Percentiles rank a stretch among this genome's conserved stretches.
Evolutionary conservation across 495 filamentous ascomycete species (phyloP).

Genomic region (Annulohypoxylon moriforme): DNA sequence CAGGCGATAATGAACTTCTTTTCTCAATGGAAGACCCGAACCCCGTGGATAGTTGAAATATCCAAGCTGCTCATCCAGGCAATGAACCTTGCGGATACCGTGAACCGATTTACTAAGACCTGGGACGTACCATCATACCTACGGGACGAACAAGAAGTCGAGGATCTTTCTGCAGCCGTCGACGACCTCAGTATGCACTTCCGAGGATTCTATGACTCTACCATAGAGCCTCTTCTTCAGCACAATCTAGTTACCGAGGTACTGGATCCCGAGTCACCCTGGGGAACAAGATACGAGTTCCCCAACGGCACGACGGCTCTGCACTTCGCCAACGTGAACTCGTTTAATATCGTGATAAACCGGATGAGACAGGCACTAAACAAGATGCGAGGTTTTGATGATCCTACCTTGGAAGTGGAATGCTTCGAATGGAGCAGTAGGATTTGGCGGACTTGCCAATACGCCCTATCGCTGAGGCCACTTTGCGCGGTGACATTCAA

Average conservation of each 20-base stretch:
- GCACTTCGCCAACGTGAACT: slow-evolving; percentile 22
- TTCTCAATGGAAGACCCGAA: slow-evolving; percentile 4
- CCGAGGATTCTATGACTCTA: slow-evolving; percentile 4
- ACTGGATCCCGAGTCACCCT: slow-evolving; percentile 14
- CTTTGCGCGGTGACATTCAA: slow-evolving; percentile 22
- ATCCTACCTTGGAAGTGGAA: slow-evolving; percentile 20
- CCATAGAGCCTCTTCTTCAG: slow-evolving; percentile 21
- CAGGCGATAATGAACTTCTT: slow-evolving; percentile 14
- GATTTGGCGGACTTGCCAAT: slow-evolving; percentile 26
- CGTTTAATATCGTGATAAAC: slow-evolving; percentile 20
- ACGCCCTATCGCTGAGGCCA: slow-evolving; percentile 21
- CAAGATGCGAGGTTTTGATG: slow-evolving; percentile 11
- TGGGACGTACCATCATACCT: background rate
- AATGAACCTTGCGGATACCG: background rate
- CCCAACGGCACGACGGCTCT: slow-evolving; percentile 3
- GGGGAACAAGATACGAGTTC: slow-evolving; percentile 23
- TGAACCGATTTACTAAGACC: slow-evolving; percentile 5
- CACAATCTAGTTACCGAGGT: slow-evolving; percentile 17
- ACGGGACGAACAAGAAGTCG: background rate
- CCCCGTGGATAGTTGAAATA: slow-evolving; percentile 21
- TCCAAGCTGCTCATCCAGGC: slow-evolving; percentile 16
- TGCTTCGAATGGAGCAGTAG: slow-evolving; percentile 14
- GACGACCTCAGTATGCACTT: background rate
- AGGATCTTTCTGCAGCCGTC: background rate
- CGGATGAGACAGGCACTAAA: slow-evolving; percentile 26